Percentiles rank a stretch among this genome's conserved stretches.
Conservation (phyloP, 805 yeast genomes). For the Metschnikowia arizonensis region DNA sequence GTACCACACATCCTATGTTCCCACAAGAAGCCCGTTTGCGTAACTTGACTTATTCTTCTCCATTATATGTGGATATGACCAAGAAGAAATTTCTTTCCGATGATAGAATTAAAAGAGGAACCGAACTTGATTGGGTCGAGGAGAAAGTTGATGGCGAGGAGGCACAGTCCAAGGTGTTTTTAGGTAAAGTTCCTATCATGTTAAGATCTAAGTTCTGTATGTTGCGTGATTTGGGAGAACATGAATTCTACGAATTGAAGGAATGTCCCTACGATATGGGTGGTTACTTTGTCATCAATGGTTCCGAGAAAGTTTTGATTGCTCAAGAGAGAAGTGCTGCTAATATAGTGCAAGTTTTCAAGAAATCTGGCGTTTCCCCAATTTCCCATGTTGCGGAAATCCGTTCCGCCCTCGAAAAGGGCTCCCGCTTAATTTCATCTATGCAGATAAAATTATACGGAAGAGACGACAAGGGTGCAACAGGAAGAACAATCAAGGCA, state of each 20-base stretch:
- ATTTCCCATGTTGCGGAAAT: slow-evolving; percentile 95
- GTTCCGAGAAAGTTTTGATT: slow-evolving; percentile 95
- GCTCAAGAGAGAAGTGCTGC: slow-evolving; percentile 99
- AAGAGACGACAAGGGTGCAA: slow-evolving; percentile 65
- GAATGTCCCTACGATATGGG: slow-evolving; percentile 99
- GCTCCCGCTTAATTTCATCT: slow-evolving; percentile 89
- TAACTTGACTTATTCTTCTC: slow-evolving; percentile 93
- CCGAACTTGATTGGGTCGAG: slow-evolving; percentile 53
- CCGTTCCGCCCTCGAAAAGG: slow-evolving; percentile 94
- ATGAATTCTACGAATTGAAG: slow-evolving; percentile 89
- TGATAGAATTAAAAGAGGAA: slow-evolving; percentile 54
- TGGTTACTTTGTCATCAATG: slow-evolving; percentile 96
- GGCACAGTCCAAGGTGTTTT: slow-evolving; percentile 66
- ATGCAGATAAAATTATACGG: slow-evolving; percentile 91
- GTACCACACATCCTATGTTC: slow-evolving; percentile 97
- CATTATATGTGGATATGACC: slow-evolving; percentile 92
- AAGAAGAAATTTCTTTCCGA: slow-evolving; percentile 82
- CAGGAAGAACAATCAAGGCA: slow-evolving; percentile 85
- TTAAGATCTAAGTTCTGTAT: slow-evolving; percentile 93
- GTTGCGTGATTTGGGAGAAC: slow-evolving; percentile 82
- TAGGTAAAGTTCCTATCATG: slow-evolving; percentile 98
- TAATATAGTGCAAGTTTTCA: slow-evolving; percentile 96
- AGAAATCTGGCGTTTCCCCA: slow-evolving; percentile 96
- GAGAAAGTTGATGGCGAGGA: slow-evolving; percentile 52
- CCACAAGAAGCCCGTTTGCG: slow-evolving; percentile 98